phyloP scores from a whole-genome alignment of 2,329 filamentous ascomycete genomes.

The Paracorniculantispora psalliotae region DNA sequence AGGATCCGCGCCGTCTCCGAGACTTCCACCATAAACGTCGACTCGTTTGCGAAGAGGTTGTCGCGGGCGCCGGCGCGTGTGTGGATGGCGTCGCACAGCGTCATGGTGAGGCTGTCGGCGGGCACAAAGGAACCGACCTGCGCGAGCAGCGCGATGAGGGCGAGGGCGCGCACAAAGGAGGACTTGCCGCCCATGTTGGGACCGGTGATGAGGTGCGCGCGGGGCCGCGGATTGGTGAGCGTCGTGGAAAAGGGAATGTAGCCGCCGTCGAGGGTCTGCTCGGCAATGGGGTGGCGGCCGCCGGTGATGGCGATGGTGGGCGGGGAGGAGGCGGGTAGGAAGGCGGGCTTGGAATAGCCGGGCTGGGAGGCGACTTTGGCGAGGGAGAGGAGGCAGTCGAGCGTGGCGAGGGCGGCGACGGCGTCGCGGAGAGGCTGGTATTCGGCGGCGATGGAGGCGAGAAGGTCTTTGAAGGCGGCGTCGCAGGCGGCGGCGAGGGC shows the following conservation, averaged over 20 bases:
- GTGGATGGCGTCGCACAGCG: slow-evolving; percentile 85
- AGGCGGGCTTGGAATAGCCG: slow-evolving; percentile 76
- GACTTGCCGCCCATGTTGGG: slow-evolving; percentile 99
- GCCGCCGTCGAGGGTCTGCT: slow-evolving; percentile 75
- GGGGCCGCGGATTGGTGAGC: slow-evolving; percentile 59
- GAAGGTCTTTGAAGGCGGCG: slow-evolving; percentile 66
- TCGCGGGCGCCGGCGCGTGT: slow-evolving; percentile 95
- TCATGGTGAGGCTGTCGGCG: slow-evolving; percentile 66
- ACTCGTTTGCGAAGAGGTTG: slow-evolving; percentile 91
- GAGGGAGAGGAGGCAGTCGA: slow-evolving; percentile 87
- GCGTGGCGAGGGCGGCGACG: slow-evolving; percentile 75
- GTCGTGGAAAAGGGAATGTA: slow-evolving; percentile 89
- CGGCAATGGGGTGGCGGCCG: slow-evolving; percentile 92
- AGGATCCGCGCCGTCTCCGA: slow-evolving; percentile 89
- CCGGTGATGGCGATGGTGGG: slow-evolving; percentile 59
- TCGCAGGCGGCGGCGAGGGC: slow-evolving; percentile 89
- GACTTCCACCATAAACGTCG: slow-evolving; percentile 97
- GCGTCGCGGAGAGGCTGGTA: slow-evolving; percentile 89
- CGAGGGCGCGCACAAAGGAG: slow-evolving; percentile 90
- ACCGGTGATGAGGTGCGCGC: slow-evolving; percentile 85
- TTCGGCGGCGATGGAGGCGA: slow-evolving; percentile 69
- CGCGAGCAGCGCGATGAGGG: slow-evolving; percentile 86
- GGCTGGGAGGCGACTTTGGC: slow-evolving; percentile 79
- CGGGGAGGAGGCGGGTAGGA: slow-evolving; percentile 55
- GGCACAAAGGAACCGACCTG: slow-evolving; percentile 95